A percentile compares a stretch with the other conserved stretches of the same genome.
These are phyloP conservation scores for Fusarium odoratissimum DNA, from an alignment of 2,329 filamentous ascomycete species.

Conservation along the genomic window DNA sequence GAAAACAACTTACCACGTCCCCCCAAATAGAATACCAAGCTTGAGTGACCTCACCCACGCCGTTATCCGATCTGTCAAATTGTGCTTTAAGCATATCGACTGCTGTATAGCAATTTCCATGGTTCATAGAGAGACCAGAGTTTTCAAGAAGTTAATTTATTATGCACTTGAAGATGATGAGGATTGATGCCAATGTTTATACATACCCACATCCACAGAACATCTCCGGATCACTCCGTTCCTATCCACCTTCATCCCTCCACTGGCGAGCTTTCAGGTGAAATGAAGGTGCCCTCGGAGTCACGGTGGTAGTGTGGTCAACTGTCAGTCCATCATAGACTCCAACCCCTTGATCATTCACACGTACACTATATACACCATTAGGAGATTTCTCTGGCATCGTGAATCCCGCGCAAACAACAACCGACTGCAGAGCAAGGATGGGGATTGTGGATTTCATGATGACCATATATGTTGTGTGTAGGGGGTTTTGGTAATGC, in stretches of 20 bases:
- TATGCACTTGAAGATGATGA: background rate
- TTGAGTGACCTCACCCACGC: background rate
- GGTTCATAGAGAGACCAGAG: background rate
- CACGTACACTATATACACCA: background rate
- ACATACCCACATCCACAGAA: background rate
- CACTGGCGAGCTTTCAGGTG: background rate
- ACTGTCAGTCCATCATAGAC: background rate
- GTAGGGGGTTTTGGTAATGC: accelerated
- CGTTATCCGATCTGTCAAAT: background rate
- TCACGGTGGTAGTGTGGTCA: background rate
- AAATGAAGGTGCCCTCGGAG: background rate
- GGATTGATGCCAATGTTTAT: background rate
- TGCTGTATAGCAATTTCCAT: background rate
- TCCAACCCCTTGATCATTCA: background rate
- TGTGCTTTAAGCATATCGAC: background rate
- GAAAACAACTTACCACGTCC: background rate
- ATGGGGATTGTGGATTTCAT: background rate
- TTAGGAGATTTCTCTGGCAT: background rate
- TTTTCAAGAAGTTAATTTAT: background rate
- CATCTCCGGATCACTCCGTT: background rate
- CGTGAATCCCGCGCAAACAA: background rate
- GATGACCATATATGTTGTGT: background rate
- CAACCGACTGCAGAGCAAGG: background rate
- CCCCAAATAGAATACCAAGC: background rate
- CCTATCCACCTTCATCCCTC: background rate